Percentiles rank a stretch among this genome's conserved stretches.
These are phyloP conservation scores for Pneumocystis canis DNA, from an alignment of 1,139 yeast species.

Conservation along the genomic window DNA sequence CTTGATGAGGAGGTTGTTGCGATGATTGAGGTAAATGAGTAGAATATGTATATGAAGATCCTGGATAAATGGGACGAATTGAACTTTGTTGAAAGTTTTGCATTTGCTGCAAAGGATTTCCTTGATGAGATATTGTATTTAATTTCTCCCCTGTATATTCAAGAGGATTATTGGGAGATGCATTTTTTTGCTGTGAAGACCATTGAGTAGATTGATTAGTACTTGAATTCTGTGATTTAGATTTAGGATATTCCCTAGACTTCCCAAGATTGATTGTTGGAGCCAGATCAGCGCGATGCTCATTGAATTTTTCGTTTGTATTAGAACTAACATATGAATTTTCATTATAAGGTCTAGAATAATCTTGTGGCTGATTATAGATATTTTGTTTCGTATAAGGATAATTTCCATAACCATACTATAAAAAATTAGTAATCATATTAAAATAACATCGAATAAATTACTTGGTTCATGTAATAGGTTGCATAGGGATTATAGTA, in stretches of 20 bases:
- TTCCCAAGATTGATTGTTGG: neutral
- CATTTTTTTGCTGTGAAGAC: neutral
- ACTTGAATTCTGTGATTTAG: neutral
- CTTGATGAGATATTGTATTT: neutral
- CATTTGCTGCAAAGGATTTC: neutral
- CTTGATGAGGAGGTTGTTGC: neutral
- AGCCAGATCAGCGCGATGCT: neutral
- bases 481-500: conserved; percentile 5
- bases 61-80: neutral
- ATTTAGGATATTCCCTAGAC: neutral
- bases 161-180: neutral
- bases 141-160: neutral
- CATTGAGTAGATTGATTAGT: neutral
- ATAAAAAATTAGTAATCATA: neutral
- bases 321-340: neutral
- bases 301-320: neutral
- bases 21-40: neutral
- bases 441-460: neutral
- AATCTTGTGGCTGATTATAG: neutral
- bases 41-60: neutral
- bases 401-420: conserved; percentile 1
- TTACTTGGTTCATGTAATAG: conserved; percentile 2
- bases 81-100: neutral
- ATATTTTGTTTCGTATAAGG: neutral
- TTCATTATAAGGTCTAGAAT: neutral